phyloP scores from a whole-genome alignment of 768 basidiomycete species.

The Termitomyces sp. region DNA sequence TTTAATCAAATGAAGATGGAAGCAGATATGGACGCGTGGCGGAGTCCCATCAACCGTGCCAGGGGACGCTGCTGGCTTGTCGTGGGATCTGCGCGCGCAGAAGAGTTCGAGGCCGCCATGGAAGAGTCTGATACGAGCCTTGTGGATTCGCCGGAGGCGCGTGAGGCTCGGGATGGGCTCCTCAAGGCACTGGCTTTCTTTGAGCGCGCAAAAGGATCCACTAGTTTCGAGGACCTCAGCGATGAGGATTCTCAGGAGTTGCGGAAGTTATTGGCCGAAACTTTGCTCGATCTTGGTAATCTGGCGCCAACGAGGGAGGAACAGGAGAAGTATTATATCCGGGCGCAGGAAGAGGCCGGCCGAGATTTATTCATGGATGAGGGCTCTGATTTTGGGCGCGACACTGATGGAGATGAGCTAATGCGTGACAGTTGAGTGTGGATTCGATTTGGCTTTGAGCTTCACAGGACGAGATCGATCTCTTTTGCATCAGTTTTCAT shows the following conservation, averaged over 20 bases:
- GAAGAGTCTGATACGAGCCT: constrained; percentile 36
- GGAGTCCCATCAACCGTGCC: constrained; percentile 36
- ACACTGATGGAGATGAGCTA: constrained; percentile 14
- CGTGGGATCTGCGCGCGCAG: constrained; percentile 48
- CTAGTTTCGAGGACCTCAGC: constrained; percentile 11
- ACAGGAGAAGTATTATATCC: constrained; percentile 46
- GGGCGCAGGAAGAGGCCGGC: constrained; percentile 45
- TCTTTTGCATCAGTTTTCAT: neutral
- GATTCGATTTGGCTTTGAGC: neutral
- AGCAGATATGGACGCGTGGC: constrained; percentile 46
- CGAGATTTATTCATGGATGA: constrained; percentile 29
- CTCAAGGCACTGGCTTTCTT: constrained; percentile 37
- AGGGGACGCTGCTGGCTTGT: constrained; percentile 53
- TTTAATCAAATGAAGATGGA: constrained; percentile 63
- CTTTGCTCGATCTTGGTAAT: constrained; percentile 54
- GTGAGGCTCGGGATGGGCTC: constrained; percentile 50
- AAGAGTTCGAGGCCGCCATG: constrained; percentile 48
- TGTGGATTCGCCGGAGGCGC: constrained; percentile 41
- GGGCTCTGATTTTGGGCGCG: constrained; percentile 7
- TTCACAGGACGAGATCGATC: neutral
- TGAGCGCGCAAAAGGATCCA: constrained; percentile 30
- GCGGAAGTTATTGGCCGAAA: constrained; percentile 41
- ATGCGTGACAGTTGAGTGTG: constrained; percentile 11
- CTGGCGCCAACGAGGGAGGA: constrained; percentile 41
- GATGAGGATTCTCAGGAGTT: constrained; percentile 22